Evolutionary conservation across 352 stramenopile species (phyloP), one percentile per base, ranked within the genome.

Genomic region (Hyaloperonospora brassicae): DNA sequence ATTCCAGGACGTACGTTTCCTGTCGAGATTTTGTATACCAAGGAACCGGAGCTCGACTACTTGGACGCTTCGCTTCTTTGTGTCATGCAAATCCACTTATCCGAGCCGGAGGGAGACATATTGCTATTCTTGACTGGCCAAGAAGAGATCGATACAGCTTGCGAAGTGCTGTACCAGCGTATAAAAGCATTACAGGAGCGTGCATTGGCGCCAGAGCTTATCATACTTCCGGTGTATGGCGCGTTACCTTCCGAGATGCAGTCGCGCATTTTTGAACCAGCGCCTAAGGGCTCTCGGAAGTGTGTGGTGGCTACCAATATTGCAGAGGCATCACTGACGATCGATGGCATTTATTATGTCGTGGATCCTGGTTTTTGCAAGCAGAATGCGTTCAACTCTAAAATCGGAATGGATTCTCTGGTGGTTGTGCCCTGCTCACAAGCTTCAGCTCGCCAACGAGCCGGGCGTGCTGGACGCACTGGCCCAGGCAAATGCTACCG

Each of bases 281-380:
- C 96, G 38, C 93, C 93, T 0, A 83, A 87, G 51, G 95, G 96
- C 23, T 88, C 92, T 1, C 91, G 97, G 40, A 99, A 99, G 72
- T 97, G 93, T 66, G 92, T 99, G 0, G 89, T 99, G 9, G 97
- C 97, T 0, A 99, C 97, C 7, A 99, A 99, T 74, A 99, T 99
- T 65, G 97, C 97, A 1, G 97, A 99, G 72, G 96, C 97, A 2
- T 99, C 95, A 11, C 76, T 99, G 23, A 99, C 97, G 3, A 99
- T 99, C 66, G 96, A 99, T 68, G 97, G 97, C 23, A 95, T 97
- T 52, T 95, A 94, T 65, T 97, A 96, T 59, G 90, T 97, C 12
- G 82, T 97, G 24, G 89, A 97, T 55, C 84, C 87, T 40, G 89
- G 89, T 24, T 98, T 98, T 57, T 97, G 83, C 46, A 99, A 99